phyloP scores from a whole-genome alignment of 805 yeast genomes.

The Monosporozyma yasuniensis region DNA sequence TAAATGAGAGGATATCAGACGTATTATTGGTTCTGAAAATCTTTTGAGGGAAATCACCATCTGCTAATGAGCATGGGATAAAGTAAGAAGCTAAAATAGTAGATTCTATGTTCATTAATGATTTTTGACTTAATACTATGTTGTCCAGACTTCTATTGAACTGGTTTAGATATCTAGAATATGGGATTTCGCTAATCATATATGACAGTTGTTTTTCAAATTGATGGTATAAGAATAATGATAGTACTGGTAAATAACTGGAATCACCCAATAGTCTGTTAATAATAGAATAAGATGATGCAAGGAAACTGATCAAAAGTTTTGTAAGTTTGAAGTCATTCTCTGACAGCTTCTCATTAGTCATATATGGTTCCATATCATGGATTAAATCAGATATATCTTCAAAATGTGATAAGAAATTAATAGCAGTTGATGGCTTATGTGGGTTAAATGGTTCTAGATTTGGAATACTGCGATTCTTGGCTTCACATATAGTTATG shows the following conservation, averaged over 20 bases:
- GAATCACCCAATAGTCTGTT: conserved; percentile 1
- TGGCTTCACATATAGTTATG: not conserved
- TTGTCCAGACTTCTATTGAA: conserved; percentile 2
- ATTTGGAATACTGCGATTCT: not conserved
- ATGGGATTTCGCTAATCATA: not conserved
- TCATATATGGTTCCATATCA: conserved; percentile 6
- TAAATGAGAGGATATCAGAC: conserved; percentile 4
- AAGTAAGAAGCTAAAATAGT: conserved; percentile 7
- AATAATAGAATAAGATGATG: conserved; percentile 1
- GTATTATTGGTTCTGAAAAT: conserved; percentile 5
- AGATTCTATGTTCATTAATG: conserved; percentile 2
- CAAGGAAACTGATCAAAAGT: conserved; percentile 3
- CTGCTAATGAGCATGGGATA: not conserved
- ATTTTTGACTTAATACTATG: not conserved
- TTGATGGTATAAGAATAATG: not conserved
- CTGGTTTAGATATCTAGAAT: conserved; percentile 2
- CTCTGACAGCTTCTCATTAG: conserved; percentile 9
- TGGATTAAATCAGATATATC: conserved; percentile 4
- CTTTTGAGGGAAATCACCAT: not conserved
- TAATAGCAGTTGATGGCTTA: conserved; percentile 5
- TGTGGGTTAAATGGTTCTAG: conserved; percentile 5
- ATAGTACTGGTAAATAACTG: not conserved
- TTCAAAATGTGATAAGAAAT: conserved; percentile 5
- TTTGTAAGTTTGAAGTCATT: conserved; percentile 6
- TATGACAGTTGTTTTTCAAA: conserved; percentile 4